phyloP scores from a whole-genome alignment of 2,329 filamentous ascomycete genomes.

The Cladosporium halotolerans region DNA sequence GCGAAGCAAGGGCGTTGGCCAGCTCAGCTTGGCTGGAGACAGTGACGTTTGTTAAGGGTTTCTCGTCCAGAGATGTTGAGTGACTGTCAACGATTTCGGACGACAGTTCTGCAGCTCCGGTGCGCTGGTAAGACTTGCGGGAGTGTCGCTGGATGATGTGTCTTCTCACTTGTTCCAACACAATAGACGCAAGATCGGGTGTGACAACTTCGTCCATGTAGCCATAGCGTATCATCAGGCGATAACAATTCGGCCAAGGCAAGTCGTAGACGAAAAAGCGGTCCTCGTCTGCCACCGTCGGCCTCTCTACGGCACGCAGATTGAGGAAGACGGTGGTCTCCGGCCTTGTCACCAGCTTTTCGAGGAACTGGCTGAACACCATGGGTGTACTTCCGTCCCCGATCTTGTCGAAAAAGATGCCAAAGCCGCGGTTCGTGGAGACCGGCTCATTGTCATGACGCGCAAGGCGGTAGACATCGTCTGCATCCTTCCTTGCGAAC shows the following conservation, averaged over 20 bases:
- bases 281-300: conserved; percentile 46
- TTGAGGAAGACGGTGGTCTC: conserved; percentile 71
- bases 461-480: conserved; percentile 23
- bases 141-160: conserved; percentile 14
- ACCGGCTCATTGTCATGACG: conserved; percentile 4
- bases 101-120: too few relatives aligned
- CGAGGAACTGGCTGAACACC: conserved; percentile 66
- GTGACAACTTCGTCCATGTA: conserved; percentile 67
- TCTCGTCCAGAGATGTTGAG: neutral
- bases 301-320: conserved; percentile 56
- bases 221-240: conserved; percentile 63
- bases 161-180: conserved; percentile 36
- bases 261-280: conserved; percentile 43
- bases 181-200: conserved; percentile 54
- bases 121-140: neutral
- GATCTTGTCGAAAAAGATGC: conserved; percentile 74
- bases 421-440: conserved; percentile 43
- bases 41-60: neutral
- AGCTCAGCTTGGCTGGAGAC: conserved; percentile 12
- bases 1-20: conserved; percentile 21
- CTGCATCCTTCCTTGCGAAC: conserved; percentile 33
- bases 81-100: neutral
- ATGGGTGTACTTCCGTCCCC: conserved; percentile 56
- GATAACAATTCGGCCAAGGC: conserved; percentile 54
- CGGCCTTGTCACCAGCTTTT: conserved; percentile 61